Base-by-base conservation (phyloP, 2,329 filamentous ascomycete species). In the Paracoccidioides brasiliensis region DNA sequence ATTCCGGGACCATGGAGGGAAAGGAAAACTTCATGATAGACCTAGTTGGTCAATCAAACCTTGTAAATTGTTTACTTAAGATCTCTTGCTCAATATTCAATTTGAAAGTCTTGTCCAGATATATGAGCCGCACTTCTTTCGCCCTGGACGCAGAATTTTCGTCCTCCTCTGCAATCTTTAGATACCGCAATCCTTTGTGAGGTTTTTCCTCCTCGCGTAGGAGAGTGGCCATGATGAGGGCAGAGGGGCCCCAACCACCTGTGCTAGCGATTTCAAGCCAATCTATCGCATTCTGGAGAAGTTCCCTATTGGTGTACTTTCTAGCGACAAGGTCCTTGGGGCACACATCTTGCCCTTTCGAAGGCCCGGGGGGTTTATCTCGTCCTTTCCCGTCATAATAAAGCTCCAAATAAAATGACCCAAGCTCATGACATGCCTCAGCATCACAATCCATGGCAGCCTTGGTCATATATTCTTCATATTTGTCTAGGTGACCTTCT, bases 71-170 rank as follows among this genome's bases (percentile, higher is more conserved):
- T 33, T 53, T 45, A 7, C 28, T 49, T 12, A 54, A 30, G 2
- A 54, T 35, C 32, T 49, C 42, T 38, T n/a, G 12, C 8, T 46
- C 37, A 41, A 54, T 30, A 28, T 37, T 14, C 10, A 54, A 28
- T 54, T 46, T 9, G 35, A 54, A 38, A 2, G 52, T 37, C 32
- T 35, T n/a, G 30, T 70, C 68, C 55, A 70, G 74, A 85, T 85
- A 88, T 62, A 86, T 87, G 3, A 74, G 69, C 56, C 85, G 77
- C 0, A 89, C 69, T 2, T 70, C 70, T 15, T 79, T 67, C 1
- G 79, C 80, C 28, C 79, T 72, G 55, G 86, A 83, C 0, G 52
- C 42, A 37, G 52, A 58, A 4, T 55, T 46, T 22, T 57, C 53
- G 30, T 62, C 50, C 6, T 59, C 12, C 28, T 57, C 56, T 15